Percentiles rank a stretch among this genome's conserved stretches.
phyloP scores from a whole-genome alignment of 208 protist genomes.

The Acanthamoeba healyi region DNA sequence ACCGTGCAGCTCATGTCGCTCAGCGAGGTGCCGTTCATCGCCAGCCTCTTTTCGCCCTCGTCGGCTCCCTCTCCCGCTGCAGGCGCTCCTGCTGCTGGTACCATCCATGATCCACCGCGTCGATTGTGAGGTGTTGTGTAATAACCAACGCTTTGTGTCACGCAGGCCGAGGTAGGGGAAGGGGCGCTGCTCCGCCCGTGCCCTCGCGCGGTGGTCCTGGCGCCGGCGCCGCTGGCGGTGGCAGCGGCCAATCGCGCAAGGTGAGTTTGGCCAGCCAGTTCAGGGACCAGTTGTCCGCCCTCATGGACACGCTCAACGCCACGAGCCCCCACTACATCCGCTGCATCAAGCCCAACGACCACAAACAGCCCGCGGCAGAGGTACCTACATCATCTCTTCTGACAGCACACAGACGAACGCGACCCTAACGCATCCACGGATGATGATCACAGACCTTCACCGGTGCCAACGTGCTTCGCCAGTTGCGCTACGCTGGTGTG shows the following conservation, averaged over 20 bases:
- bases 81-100: background rate
- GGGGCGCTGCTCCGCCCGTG: slow-evolving; percentile 76
- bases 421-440: no score
- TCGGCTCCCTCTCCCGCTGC: background rate
- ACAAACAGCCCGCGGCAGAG: slow-evolving; percentile 88
- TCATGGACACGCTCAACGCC: slow-evolving; percentile 93
- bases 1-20: slow-evolving; percentile 20
- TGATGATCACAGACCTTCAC: slow-evolving; percentile 89
- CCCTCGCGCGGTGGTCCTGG: background rate
- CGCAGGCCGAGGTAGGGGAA: slow-evolving; percentile 6
- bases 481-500: slow-evolving; percentile 96
- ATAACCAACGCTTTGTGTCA: no score
- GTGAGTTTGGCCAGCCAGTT: slow-evolving; percentile 27
- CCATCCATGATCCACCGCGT: background rate
- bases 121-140: background rate
- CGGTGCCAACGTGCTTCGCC: slow-evolving; percentile 93
- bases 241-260: slow-evolving; percentile 83
- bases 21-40: slow-evolving; percentile 27
- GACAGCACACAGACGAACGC: no score
- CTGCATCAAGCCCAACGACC: slow-evolving; percentile 96
- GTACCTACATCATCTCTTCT: background rate
- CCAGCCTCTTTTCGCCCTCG: background rate
- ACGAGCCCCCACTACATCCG: slow-evolving; percentile 96
- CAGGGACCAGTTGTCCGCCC: slow-evolving; percentile 91
- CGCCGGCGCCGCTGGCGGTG: background rate